A percentile compares a stretch with the other conserved stretches of the same genome.
phyloP scores from a whole-genome alignment of 2,329 filamentous ascomycete species.

The Pseudogymnoascus sp. region DNA sequence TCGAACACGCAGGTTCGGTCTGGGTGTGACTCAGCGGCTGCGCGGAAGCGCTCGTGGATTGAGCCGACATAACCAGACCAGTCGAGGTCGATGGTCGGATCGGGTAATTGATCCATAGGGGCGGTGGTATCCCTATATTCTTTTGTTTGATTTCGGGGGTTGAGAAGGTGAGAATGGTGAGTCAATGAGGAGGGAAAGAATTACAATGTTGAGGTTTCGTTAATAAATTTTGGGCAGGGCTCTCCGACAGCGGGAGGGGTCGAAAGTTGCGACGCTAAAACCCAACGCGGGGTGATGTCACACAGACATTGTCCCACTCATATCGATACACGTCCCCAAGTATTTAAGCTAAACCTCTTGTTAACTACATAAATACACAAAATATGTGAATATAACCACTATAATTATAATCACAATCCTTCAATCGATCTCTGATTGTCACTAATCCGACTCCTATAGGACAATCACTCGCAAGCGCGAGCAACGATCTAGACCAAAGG shows the following conservation, averaged over 20 bases:
- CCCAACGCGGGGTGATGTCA: constrained; percentile 5
- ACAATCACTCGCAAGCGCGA: not conserved
- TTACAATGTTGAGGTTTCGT: constrained; percentile 3
- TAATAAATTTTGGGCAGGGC: constrained; percentile 1
- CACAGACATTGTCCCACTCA: constrained; percentile 1
- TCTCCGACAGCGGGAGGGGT: constrained; percentile 5
- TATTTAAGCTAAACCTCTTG: not conserved
- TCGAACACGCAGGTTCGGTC: constrained; percentile 62
- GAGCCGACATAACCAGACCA: constrained; percentile 53
- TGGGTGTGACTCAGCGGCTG: constrained; percentile 55
- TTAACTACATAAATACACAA: not conserved
- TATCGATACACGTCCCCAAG: not conserved
- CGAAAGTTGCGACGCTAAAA: constrained; percentile 5
- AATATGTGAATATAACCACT: not conserved
- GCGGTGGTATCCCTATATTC: not conserved
- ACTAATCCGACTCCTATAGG: not conserved
- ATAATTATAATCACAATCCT: not conserved
- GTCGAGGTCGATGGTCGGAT: constrained; percentile 50
- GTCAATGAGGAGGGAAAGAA: not conserved
- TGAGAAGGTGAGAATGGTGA: not conserved
- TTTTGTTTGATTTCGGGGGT: not conserved
- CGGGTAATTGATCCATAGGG: constrained; percentile 33
- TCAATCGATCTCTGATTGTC: not conserved
- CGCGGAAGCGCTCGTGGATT: constrained; percentile 53
- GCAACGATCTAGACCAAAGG: not conserved